Percentiles rank a stretch among this genome's conserved stretches.
Conservation (phyloP, 148 eudicot species). For the Cornus suecica region DNA sequence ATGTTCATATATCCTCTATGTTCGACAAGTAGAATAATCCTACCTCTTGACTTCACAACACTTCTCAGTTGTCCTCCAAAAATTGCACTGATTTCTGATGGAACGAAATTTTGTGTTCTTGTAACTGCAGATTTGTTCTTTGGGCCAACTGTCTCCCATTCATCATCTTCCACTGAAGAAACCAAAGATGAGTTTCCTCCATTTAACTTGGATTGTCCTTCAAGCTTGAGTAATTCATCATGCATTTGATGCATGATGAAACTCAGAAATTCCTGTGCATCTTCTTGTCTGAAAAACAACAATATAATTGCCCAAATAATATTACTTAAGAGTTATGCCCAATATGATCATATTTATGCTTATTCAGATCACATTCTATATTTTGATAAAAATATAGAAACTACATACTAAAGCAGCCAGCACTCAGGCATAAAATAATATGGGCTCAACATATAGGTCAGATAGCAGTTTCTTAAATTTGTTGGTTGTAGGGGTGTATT, state of each 20-base stretch:
- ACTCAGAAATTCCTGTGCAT: slow-evolving; percentile 96
- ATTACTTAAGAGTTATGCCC: not conserved
- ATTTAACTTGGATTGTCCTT: slow-evolving; percentile 48
- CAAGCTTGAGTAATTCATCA: slow-evolving; percentile 89
- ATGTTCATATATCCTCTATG: not conserved
- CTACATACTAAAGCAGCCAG: no score
- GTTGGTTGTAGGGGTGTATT: no score
- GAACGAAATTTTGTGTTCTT: slow-evolving; percentile 50
- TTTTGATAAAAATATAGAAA: not conserved
- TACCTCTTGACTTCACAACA: slow-evolving; percentile 57
- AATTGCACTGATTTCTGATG: slow-evolving; percentile 47
- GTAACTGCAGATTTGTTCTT: slow-evolving; percentile 53
- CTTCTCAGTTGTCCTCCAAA: slow-evolving; percentile 55
- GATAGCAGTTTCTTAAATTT: no score
- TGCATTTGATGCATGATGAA: slow-evolving; percentile 93
- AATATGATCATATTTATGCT: slow-evolving; percentile 1
- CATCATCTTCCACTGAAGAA: slow-evolving; percentile 74
- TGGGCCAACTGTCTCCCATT: slow-evolving; percentile 73
- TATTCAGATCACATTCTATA: not conserved
- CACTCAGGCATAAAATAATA: not conserved
- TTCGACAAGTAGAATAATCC: not conserved
- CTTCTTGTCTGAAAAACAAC: slow-evolving; percentile 75
- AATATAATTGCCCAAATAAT: no score
- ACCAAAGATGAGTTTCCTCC: slow-evolving; percentile 53
- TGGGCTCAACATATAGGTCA: not conserved